Evolutionary conservation across 2,329 filamentous ascomycete genomes (phyloP), one percentile per base, ranked within the genome.

Genomic region (Onygena corvina): DNA sequence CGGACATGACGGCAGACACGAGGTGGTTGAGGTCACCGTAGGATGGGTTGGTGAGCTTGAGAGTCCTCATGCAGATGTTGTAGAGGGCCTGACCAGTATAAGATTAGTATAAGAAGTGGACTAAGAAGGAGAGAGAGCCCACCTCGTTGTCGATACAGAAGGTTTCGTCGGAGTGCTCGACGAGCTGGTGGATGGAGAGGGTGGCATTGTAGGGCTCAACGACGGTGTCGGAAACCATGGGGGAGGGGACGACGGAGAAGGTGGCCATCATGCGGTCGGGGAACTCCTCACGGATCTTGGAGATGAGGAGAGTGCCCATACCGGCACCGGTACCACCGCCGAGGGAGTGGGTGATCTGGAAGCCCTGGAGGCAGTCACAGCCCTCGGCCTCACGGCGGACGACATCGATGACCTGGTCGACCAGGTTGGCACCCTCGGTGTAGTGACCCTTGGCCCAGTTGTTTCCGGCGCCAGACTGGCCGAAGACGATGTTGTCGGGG

Each of bases 131-230:
- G 27, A 21, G 7, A n/a, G 21, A 14, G 29, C 66, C 54, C 65
- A 77, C 75, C 82, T 98, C 90, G 79, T 98, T 98, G 73, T 98
- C 92, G 72, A 98, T 98, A 77, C 92, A 98, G 83, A 95, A 98
- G 70, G 92, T 98, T 85, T 93, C 89, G 71, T 98, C 92, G 46
- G 92, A 98, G 83, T 98, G 95, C 81, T 98, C 92, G 61, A 98
- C 92, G 62, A 98, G 80, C 80, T 98, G 92, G 76, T 98, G 92
- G 61, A 98, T 80, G 64, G 92, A 98, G 64, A 98, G 86, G 55
- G 92, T 98, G 67, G 92, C 92, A 76, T 98, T 98, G 82, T 98
- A 98, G 61, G 92, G 92, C 80, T 98, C 92, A 64, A 98, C 92
- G 64, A 98, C 92, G 67, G 92, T 98, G 72, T 98, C 92, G 56